Evolutionary conservation across 1,284 basidiomycete species (phyloP), one percentile per base, ranked within the genome.

Genomic region (Cryptococcus hybrid): DNA sequence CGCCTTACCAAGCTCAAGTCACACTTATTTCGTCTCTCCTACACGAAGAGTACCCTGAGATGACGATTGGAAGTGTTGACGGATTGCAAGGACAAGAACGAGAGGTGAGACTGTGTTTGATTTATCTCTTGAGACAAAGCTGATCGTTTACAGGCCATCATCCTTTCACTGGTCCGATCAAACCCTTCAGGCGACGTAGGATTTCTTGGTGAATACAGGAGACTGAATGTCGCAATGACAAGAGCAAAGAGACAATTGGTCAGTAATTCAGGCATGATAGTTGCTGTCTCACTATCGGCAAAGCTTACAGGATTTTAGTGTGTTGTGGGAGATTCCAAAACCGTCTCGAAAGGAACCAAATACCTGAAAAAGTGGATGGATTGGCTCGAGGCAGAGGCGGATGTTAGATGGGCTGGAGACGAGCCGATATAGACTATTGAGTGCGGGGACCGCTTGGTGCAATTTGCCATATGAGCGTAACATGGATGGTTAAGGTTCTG

Each of bases 161-260:
- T 96, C 30, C 88, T 97, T 55, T 90, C 85, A 62, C 83, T 97
- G 5, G 92, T 95, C 1, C 81, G 93, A 46, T 92, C 90, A 65
- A 97, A 96, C 68, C 63, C 70, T 8, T 70, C 90, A 84, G 82
- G 90, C 46, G 89, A 94, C 66, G 90, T 97, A 1, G 93, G 94
- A 0, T 96, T 97, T 77, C 75, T 97, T 65, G 89, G 88, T 69
- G 94, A 97, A 70, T 89, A 91, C 66, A 82, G 93, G 43, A 81
- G 94, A 45, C 78, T 97, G 68, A 97, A 97, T 72, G 91, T 95
- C 48, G 92, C 92, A 0, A 97, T 97, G 94, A 97, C 94, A 2
- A 81, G 93, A 50, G 89, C 93, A 3, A 87, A 88, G 66, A 81
- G 92, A n/a, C 91, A 94, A 72, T 80, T 97, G 56, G 90, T 92